Base-by-base conservation (phyloP, 495 filamentous ascomycete genomes). In the Penicillium daleae region DNA sequence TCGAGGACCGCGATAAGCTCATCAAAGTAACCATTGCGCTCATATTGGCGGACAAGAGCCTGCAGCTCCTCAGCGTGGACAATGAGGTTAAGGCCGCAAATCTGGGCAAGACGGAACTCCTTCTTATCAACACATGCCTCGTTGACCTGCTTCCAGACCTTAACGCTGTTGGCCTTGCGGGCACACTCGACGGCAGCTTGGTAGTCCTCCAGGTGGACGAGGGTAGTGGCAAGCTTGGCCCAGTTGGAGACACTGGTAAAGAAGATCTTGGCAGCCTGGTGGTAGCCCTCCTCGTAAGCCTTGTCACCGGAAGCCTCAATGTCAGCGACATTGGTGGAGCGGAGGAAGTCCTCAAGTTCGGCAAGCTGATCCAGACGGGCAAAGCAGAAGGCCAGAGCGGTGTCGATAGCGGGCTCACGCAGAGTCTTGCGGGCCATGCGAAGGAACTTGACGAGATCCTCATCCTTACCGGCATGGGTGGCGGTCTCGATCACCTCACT, bases 81-180 rank as follows among this genome's bases (percentile, higher is more conserved):
- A 68, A 99, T 98, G 56, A 99, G 85, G 79, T 97, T 99, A 32
- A 99, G 87, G 83, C 96, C 96, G 76, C 96, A 99, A 70, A 99
- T 99, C 82, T 98, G 96, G 35, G 96, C 95, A 50, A 99, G 89
- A 64, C 95, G 90, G 87, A 99, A 99, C 73, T 99, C 96, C 82
- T 97, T 97, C 90, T 97, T 99, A 65, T 87, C 84, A 57, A 99
- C 91, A 76, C 96, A 99, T 37, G 95, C 96, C 72, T 90, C 90
- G 77, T 98, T 96, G 66, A 99, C 96, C 77, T 99, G 92, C 80
- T 93, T 97, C 96, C 96, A 99, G 57, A 99, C 96, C 83, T 96
- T 97, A 79, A 96, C 92, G 81, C 93, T 99, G 83, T 98, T 99
- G 73, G 96, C 96, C 80, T 98, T 98, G 71, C 96, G 92, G 26